A percentile compares a stretch with the other conserved stretches of the same genome.
Conservation (phyloP, 306 rosid species). For the Cicer yamashitae region DNA sequence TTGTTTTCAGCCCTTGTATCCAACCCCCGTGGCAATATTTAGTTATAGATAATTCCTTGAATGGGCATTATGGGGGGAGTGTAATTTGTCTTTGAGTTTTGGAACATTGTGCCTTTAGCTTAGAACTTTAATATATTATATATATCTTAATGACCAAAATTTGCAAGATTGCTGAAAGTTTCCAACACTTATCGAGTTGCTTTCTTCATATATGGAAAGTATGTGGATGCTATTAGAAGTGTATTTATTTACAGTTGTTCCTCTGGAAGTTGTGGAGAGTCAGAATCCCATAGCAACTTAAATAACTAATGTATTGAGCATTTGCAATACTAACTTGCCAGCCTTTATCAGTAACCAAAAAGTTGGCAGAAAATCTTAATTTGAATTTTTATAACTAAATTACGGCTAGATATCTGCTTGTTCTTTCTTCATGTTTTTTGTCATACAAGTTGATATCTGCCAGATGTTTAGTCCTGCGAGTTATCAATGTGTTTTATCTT, state of each 20-base stretch:
- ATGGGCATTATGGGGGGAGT: conserved; percentile 21
- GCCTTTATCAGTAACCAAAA: conserved; percentile 13
- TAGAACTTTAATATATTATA: neutral
- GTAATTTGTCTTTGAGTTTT: conserved; percentile 18
- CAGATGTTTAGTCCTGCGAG: conserved; percentile 25
- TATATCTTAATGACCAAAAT: conserved; percentile 12
- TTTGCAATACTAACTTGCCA: conserved; percentile 24
- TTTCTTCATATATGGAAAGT: conserved; percentile 17
- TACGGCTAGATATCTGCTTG: conserved; percentile 7
- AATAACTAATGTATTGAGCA: conserved; percentile 25
- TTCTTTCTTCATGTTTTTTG: neutral
- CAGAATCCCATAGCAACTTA: conserved; percentile 1
- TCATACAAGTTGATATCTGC: conserved; percentile 9
- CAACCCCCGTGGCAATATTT: conserved; percentile 1
- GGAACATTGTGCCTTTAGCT: conserved; percentile 17
- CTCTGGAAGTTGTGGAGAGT: neutral
- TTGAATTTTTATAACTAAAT: neutral
- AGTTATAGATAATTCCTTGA: conserved; percentile 39
- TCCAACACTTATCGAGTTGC: conserved; percentile 12
- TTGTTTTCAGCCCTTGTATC: conserved; percentile 9
- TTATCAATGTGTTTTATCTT: conserved; percentile 31
- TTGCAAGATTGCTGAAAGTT: conserved; percentile 26
- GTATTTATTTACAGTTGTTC: conserved; percentile 21
- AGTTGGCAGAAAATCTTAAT: conserved; percentile 18
- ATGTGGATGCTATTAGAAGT: conserved; percentile 19